Conservation (phyloP, 441 rosid genomes). For the Rhodomyrtus psidioides region DNA sequence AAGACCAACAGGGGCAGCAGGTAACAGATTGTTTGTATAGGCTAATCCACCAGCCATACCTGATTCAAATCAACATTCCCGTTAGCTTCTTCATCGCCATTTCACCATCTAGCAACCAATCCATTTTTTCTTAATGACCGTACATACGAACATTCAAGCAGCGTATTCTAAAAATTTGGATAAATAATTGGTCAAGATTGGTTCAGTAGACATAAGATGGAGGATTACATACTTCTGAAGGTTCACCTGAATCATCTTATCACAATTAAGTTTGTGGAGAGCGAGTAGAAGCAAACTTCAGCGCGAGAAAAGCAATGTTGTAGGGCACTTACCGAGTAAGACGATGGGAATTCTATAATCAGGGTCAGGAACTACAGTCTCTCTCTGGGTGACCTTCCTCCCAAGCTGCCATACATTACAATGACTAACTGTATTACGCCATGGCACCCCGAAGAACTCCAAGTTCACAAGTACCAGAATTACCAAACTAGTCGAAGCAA, state of each 20-base stretch:
- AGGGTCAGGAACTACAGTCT: slow-evolving; percentile 60
- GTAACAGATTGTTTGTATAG: slow-evolving; percentile 49
- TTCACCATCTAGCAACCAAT: not conserved
- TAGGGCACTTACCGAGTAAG: slow-evolving; percentile 37
- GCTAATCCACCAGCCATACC: slow-evolving; percentile 60
- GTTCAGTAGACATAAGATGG: not conserved
- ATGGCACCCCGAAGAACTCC: not conserved
- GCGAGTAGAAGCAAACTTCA: not conserved
- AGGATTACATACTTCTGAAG: not conserved
- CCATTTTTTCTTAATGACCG: not conserved
- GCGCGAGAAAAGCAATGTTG: not conserved
- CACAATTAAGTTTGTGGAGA: not conserved
- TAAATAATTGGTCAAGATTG: not conserved
- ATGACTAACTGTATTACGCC: not conserved
- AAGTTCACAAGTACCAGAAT: not conserved
- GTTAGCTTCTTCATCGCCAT: not conserved
- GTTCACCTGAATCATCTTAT: not conserved
- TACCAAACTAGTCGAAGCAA: not conserved
- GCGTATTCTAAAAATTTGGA: not conserved
- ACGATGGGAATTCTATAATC: slow-evolving; percentile 58
- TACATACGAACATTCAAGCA: not conserved
- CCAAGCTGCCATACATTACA: slow-evolving; percentile 33
- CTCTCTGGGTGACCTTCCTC: slow-evolving; percentile 34
- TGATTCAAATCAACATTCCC: slow-evolving; percentile 17
- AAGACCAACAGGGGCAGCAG: slow-evolving; percentile 63